Base-by-base conservation (phyloP, 2,329 filamentous ascomycete genomes). In the Pseudogymnoascus sp. region DNA sequence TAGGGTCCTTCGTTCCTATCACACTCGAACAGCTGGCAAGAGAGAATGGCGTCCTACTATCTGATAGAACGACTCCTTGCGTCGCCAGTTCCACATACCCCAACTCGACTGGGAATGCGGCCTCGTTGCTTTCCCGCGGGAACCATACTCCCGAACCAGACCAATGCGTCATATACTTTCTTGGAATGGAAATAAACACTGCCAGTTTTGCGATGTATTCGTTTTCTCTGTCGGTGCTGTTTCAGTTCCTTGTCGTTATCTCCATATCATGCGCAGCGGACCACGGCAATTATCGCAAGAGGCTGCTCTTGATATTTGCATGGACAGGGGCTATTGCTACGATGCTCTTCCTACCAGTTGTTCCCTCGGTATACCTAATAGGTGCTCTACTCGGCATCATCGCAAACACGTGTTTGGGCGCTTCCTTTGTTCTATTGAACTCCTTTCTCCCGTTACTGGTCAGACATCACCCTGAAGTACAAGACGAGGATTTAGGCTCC, bases 131-230 rank as follows among this genome's bases (percentile, higher is more conserved):
- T 40, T 61, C 40, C 38, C 37, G 33, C 13, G 50, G 50, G 29
- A 56, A 56, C 26, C 50, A 56, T 33, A 10, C 7, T 4, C 50
- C 50, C n/a, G 33, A 64, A 65, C 42, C 64, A 56, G 62, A 29
- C 66, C 91, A 96, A 73, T 99, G 95, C 72, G 80, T 97, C 65
- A 86, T 97, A 64, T 85, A 88, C 67, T 80, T 97, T 4, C 78
- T 96, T 23, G 93, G 93, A 5, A 75, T 89, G 65, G 88, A 96
- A 71, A 88, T 99, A 77, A 97, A 97, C 76, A 97, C 93, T 0
- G 93, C 93, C 37, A 96, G 90, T 75, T 97, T 97, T 75, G 93
- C 92, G 73, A 96, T 97, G 91, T 97, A 97, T 77, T 97, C 92
- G 1, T 99, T 99, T 76, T 96, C 92, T 64, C 80, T 96, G 71